Base-by-base conservation (phyloP, 2,329 filamentous ascomycete genomes). In the Colletotrichum sp. region DNA sequence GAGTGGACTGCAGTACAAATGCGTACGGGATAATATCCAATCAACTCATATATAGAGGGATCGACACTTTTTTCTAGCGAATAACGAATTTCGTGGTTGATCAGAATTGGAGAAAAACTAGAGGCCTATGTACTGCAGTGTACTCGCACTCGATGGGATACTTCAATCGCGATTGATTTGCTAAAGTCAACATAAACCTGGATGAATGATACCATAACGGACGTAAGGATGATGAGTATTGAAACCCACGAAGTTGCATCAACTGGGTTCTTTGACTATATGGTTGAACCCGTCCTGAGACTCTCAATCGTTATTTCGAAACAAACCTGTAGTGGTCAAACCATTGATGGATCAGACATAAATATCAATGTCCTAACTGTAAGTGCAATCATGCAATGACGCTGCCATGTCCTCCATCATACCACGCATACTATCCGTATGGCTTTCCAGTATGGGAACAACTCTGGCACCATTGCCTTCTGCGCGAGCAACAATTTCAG, bases 161-260 rank as follows among this genome's bases (percentile, higher is more conserved):
- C 8, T 52, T 0, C 18, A 48, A n/a, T 48, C 0, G 18, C 5
- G 5, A 48, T 12, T 48, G 18, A 12, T 6, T 10, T 48, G 12
- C 0, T 48, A 12, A 48, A 1, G 3, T n/a, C 18, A 48, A n/a
- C 0, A 48, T n/a, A n/a, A n/a, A n/a, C 5, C 18, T n/a, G 1
- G 1, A 6, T 12, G 18, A 6, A 52, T 21, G 10, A 21, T 8
- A 21, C 5, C 36, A 9, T 38, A 48, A 21, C 2, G 12, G n/a
- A 0, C 43, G n/a, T n/a, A 4, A 21, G 9, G 43, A 21, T 13
- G n/a, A 13, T 13, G 2, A 13, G 6, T 3, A 21, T 21, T 12
- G 1, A 48, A 48, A 21, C n/a, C 43, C 10, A 48, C 10, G 10
- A 52, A 12, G 43, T 21, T 52, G 10, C n/a, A 21, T 16, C 18